phyloP scores from a whole-genome alignment of 1,139 yeast genomes.

The Nakaseomyces uthaithaninus region DNA sequence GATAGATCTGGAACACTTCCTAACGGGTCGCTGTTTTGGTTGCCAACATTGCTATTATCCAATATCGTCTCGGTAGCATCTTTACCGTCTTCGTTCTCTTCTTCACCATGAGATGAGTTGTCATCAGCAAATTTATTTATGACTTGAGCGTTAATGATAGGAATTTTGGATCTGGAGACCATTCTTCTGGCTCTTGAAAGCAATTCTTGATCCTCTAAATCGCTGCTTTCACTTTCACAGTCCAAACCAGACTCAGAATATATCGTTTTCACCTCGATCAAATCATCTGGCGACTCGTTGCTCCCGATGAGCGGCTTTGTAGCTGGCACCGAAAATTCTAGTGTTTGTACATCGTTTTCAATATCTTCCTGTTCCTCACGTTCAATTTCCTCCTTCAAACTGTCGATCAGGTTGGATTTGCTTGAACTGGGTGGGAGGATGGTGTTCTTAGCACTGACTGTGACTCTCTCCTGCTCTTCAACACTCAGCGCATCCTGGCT shows the following conservation, averaged over 20 bases:
- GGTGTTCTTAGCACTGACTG: neutral
- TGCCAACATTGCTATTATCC: neutral
- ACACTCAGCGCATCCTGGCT: neutral
- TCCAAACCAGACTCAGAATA: neutral
- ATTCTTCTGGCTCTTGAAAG: neutral
- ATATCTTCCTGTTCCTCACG: neutral
- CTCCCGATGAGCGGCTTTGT: conserved; percentile 4
- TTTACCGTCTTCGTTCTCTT: neutral
- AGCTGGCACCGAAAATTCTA: neutral
- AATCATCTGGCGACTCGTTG: neutral
- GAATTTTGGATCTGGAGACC: conserved; percentile 23
- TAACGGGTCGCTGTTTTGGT: neutral
- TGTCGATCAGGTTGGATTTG: conserved; percentile 1
- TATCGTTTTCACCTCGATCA: conserved; percentile 1
- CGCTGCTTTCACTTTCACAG: conserved; percentile 10
- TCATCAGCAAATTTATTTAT: conserved; percentile 19
- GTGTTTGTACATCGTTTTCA: neutral
- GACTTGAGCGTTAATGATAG: conserved; percentile 21
- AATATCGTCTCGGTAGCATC: neutral
- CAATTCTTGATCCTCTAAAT: conserved; percentile 11
- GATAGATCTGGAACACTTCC: conserved; percentile 4
- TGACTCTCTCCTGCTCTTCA: conserved; percentile 1
- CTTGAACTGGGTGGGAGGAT: conserved; percentile 3
- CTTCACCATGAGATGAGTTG: neutral
- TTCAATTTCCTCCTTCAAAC: conserved; percentile 6